These are phyloP conservation scores for Ogataea glucozyma DNA, from an alignment of 805 yeast genomes.

Conservation along the genomic window DNA sequence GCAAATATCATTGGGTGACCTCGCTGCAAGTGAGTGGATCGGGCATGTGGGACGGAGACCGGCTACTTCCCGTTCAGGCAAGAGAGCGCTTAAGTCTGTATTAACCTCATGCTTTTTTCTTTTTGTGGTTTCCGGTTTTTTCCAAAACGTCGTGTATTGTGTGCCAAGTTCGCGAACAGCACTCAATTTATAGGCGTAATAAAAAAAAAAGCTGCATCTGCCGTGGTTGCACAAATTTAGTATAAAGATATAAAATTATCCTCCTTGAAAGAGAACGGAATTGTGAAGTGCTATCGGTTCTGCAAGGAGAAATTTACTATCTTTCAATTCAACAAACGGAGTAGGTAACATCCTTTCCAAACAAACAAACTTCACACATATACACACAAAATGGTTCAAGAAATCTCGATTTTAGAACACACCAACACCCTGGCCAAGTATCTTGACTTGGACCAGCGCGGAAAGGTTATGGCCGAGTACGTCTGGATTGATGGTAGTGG, in stretches of 20 bases:
- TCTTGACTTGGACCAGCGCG: constrained; percentile 79
- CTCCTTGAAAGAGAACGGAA: constrained; percentile 9
- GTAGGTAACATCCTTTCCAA: background rate
- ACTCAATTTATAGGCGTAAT: constrained; percentile 7
- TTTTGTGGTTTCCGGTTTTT: constrained; percentile 7
- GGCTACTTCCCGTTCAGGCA: constrained; percentile 6
- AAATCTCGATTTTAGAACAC: constrained; percentile 52
- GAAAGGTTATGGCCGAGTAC: constrained; percentile 90
- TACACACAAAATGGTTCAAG: constrained; percentile 24
- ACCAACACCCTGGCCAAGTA: constrained; percentile 83
- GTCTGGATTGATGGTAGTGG: constrained; percentile 97
- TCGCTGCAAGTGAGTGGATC: background rate
- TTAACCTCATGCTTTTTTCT: constrained; percentile 7
- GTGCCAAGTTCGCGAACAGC: constrained; percentile 14
- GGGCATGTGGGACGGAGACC: constrained; percentile 3
- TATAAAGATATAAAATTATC: constrained; percentile 19
- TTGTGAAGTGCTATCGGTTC: background rate
- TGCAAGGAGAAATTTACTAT: constrained; percentile 6
- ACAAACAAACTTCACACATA: constrained; percentile 2
- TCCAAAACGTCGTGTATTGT: constrained; percentile 6
- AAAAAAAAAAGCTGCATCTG: constrained; percentile 3
- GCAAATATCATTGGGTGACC: constrained; percentile 2
- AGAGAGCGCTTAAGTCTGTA: constrained; percentile 5
- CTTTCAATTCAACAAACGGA: constrained; percentile 3
- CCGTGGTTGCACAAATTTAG: constrained; percentile 2